phyloP scores from a whole-genome alignment of 305 asterid genomes.

The Solanum hybrid region DNA sequence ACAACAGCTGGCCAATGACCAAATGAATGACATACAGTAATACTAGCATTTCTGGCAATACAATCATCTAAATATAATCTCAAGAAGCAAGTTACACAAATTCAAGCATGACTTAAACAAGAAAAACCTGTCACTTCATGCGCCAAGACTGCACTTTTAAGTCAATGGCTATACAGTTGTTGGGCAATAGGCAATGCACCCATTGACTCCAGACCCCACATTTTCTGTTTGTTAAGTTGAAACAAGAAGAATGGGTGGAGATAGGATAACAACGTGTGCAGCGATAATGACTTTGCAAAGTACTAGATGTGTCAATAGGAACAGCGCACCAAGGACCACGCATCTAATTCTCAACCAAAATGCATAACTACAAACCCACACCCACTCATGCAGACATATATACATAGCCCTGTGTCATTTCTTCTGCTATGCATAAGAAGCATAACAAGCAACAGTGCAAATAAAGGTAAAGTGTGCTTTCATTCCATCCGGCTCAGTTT shows the following conservation, averaged over 20 bases:
- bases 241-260: background rate
- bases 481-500: background rate
- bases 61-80: background rate
- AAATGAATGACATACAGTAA: background rate
- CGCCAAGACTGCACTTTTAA: background rate
- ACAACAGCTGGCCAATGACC: background rate
- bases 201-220: background rate
- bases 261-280: background rate
- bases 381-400: background rate
- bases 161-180: background rate
- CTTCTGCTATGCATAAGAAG: background rate
- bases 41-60: background rate
- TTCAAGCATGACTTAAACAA: background rate
- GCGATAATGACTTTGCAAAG: background rate
- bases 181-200: background rate
- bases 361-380: background rate
- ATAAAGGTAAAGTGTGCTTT: background rate
- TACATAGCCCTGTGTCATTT: background rate
- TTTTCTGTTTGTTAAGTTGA: background rate
- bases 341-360: background rate
- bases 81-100: background rate
- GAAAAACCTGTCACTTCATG: background rate
- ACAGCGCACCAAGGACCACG: background rate
- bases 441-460: background rate
- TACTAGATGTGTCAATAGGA: background rate